Base-by-base conservation (phyloP, 257 asterid species). In the Scutellaria minor region DNA sequence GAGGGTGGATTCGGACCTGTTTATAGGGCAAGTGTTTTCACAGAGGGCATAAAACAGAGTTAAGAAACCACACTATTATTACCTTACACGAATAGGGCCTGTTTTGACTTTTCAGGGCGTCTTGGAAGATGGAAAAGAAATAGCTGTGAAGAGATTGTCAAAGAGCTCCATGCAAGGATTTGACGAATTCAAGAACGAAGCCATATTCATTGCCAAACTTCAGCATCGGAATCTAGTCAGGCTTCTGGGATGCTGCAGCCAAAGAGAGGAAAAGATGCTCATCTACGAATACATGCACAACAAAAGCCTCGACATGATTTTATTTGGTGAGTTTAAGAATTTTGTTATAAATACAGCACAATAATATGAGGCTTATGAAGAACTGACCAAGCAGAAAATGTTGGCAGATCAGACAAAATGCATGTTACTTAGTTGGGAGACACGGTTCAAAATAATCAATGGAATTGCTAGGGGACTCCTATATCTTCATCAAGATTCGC, bases 201-300 rank as follows among this genome's bases (percentile, higher is more conserved):
- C 77, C 3, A 61, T 77, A 3, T 69, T 76, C 7, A 65, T 79
- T 11, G 80, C 85, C 4, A 82, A 79, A 57, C 84, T 81, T 53
- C 89, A 84, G 64, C 89, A 84, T 45, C 73, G 89, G 3, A 84
- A 85, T 68, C 87, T 85, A 0, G 89, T 82, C 51, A 80, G 50
- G 53, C 82, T 85, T 42, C 40, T 82, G 5, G 87, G 89, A 44
- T 80, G 82, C 41, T 80, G 85, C 83, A 71, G 71, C 10, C 41
- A 64, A 11, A 83, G 83, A 44, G 71, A 68, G 1, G 84, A 85
- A 55, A 55, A 44, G 14, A 82, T 77, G 75, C 68, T 83, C n/a
- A 56, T 81, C 9, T 83, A 81, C 7, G 86, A 81, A 55, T 79
- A 73, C 47, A 78, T 74, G 79, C 62, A 66, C 6, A 70, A 79